These are phyloP conservation scores for Cryptococcus wingfieldii DNA, from an alignment of 1,284 basidiomycete genomes.

Conservation along the genomic window DNA sequence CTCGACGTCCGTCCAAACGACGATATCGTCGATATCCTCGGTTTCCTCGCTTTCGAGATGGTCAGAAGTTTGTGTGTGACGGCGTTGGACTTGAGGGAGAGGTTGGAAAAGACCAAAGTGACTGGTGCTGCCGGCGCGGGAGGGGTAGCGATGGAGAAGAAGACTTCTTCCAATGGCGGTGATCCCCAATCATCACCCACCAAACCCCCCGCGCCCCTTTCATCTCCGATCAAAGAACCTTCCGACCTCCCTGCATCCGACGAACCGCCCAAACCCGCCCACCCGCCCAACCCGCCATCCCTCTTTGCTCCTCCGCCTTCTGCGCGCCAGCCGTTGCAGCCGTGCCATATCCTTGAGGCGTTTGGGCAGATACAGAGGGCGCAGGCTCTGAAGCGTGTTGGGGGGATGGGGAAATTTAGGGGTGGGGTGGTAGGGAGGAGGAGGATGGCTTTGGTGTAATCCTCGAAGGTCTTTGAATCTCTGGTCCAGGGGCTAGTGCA, in stretches of 20 bases:
- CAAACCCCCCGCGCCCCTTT: slow-evolving; percentile 11
- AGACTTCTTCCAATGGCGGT: too few relatives aligned
- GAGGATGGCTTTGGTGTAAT: slow-evolving; percentile 69
- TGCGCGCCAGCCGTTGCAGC: slow-evolving; percentile 67
- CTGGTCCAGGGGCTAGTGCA: too few relatives aligned
- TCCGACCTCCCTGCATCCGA: background rate
- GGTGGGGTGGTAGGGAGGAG: slow-evolving; percentile 70
- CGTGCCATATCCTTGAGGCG: slow-evolving; percentile 83
- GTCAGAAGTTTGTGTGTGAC: slow-evolving; percentile 86
- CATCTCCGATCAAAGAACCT: slow-evolving; percentile 34
- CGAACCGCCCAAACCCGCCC: background rate
- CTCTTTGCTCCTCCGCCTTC: slow-evolving; percentile 75
- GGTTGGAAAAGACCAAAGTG: slow-evolving; percentile 23
- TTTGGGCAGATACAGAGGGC: slow-evolving; percentile 81
- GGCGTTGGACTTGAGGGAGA: slow-evolving; percentile 63
- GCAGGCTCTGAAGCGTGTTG: slow-evolving; percentile 69
- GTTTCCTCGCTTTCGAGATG: slow-evolving; percentile 96
- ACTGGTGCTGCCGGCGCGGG: background rate
- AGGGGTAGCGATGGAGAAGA: background rate
- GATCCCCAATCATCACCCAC: background rate
- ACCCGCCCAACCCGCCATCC: slow-evolving; percentile 50
- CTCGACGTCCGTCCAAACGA: slow-evolving; percentile 89
- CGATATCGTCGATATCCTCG: slow-evolving; percentile 93
- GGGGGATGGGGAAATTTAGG: slow-evolving; percentile 81
- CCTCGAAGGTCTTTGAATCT: background rate